Evolutionary conservation across 805 yeast genomes (phyloP).

Genomic region (Priceomyces castillae): DNA sequence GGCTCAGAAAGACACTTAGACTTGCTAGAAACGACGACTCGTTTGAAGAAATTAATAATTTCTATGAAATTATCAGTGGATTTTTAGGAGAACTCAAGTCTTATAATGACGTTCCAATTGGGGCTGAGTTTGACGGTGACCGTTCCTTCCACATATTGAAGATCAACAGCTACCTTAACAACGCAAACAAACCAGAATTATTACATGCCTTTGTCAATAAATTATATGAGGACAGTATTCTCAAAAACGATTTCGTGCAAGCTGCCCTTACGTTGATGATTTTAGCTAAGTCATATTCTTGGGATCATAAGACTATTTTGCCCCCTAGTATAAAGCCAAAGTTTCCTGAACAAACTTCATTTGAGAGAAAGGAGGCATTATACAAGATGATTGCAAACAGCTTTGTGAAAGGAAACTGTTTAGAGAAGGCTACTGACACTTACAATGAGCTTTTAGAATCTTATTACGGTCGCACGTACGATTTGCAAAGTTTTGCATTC

Average conservation of each 20-base stretch:
- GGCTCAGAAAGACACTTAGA: slow-evolving; percentile 47
- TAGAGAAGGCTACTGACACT: slow-evolving; percentile 76
- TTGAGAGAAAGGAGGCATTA: slow-evolving; percentile 74
- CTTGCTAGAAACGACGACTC: slow-evolving; percentile 67
- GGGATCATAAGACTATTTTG: slow-evolving; percentile 61
- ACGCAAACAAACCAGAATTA: slow-evolving; percentile 75
- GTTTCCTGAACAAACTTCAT: slow-evolving; percentile 77
- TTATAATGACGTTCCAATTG: slow-evolving; percentile 70
- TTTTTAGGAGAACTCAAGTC: slow-evolving; percentile 66
- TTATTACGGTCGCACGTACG: slow-evolving; percentile 69
- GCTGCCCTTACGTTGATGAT: slow-evolving; percentile 80
- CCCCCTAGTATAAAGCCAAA: slow-evolving; percentile 62
- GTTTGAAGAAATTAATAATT: slow-evolving; percentile 45
- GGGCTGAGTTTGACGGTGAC: slow-evolving; percentile 84
- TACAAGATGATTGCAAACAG: slow-evolving; percentile 67
- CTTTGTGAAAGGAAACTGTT: slow-evolving; percentile 66
- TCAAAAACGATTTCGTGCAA: slow-evolving; percentile 65
- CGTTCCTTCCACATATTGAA: slow-evolving; percentile 76
- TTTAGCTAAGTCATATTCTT: slow-evolving; percentile 69
- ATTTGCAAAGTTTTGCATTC: slow-evolving; percentile 69
- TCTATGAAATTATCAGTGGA: slow-evolving; percentile 54
- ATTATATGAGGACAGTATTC: slow-evolving; percentile 62
- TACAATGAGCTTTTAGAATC: slow-evolving; percentile 76
- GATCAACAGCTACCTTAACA: slow-evolving; percentile 71
- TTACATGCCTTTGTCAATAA: slow-evolving; percentile 77